phyloP scores from a whole-genome alignment of 1,139 yeast genomes.

The Diutina catenulata region DNA sequence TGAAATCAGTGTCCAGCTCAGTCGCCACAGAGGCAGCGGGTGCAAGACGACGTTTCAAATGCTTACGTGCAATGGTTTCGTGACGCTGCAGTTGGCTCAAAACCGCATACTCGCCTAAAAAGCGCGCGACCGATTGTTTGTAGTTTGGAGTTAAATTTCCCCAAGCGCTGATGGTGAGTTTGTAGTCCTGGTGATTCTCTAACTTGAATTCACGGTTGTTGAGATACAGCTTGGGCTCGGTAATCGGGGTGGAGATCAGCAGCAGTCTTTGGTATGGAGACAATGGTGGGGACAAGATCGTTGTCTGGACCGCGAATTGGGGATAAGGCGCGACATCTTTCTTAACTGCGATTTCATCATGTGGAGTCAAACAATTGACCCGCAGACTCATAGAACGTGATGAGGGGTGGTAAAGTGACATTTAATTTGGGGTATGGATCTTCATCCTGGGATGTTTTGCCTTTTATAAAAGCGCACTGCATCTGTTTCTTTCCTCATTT shows the following conservation, averaged over 20 bases:
- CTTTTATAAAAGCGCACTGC: constrained; percentile 2
- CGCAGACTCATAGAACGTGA: constrained; percentile 4
- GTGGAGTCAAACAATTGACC: constrained; percentile 4
- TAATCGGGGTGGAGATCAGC: constrained; percentile 9
- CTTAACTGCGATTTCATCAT: background rate
- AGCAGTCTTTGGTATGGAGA: constrained; percentile 40
- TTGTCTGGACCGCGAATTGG: no score
- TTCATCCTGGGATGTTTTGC: background rate
- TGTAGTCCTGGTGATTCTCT: constrained; percentile 34
- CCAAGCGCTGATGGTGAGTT: constrained; percentile 44
- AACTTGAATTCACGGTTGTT: constrained; percentile 27
- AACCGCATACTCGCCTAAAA: constrained; percentile 36
- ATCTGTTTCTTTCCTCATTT: background rate
- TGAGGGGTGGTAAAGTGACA: constrained; percentile 4
- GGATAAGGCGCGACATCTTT: no score
- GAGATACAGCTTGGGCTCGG: constrained; percentile 13
- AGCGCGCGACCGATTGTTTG: constrained; percentile 35
- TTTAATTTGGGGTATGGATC: constrained; percentile 1
- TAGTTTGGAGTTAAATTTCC: constrained; percentile 27
- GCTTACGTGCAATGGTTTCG: constrained; percentile 14
- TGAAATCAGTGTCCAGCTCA: constrained; percentile 21
- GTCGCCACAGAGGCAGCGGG: constrained; percentile 16
- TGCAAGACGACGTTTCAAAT: constrained; percentile 13
- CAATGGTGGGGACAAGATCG: constrained; percentile 59
- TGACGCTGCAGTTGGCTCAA: constrained; percentile 9